These are phyloP conservation scores for Penicillium sp. DNA, from an alignment of 2,329 filamentous ascomycete genomes.

Conservation along the genomic window DNA sequence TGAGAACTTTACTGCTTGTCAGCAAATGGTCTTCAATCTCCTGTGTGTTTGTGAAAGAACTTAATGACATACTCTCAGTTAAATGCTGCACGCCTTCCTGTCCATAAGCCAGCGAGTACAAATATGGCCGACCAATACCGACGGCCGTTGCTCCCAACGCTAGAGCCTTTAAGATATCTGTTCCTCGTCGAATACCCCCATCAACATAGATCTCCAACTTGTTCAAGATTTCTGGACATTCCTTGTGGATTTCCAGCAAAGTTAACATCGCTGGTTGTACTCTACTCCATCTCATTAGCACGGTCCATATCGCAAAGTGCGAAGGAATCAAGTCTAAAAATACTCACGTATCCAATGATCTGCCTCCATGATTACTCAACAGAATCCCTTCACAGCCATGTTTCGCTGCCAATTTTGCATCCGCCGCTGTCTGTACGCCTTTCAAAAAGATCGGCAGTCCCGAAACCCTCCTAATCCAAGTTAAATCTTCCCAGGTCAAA, in stretches of 20 bases:
- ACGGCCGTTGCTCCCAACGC: slow-evolving; percentile 7
- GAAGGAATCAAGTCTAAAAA: background rate
- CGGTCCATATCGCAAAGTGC: background rate
- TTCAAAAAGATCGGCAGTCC: slow-evolving; percentile 9
- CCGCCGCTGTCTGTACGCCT: slow-evolving; percentile 2
- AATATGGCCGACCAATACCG: slow-evolving; percentile 8
- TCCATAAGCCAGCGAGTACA: slow-evolving; percentile 12
- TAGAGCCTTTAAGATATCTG: slow-evolving; percentile 9
- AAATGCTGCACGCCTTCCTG: slow-evolving; percentile 12
- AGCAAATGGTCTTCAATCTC: background rate
- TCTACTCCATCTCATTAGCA: background rate
- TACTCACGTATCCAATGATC: slow-evolving; percentile 39
- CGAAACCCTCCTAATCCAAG: slow-evolving; percentile 6
- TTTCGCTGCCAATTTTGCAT: slow-evolving; percentile 7
- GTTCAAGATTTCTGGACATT: slow-evolving; percentile 30
- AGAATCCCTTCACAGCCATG: slow-evolving; percentile 22
- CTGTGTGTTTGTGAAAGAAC: background rate
- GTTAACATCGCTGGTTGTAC: slow-evolving; percentile 36
- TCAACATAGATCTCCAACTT: slow-evolving; percentile 10
- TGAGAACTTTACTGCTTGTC: slow-evolving; percentile 19
- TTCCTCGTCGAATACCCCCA: slow-evolving; percentile 9
- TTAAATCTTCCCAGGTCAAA: slow-evolving; percentile 5
- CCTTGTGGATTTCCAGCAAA: slow-evolving; percentile 40
- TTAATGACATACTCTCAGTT: slow-evolving; percentile 1
- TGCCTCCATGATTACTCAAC: slow-evolving; percentile 44